Evolutionary conservation across 177 flowering plant genomes (phyloP).

Genomic region (Tripterygium wilfordii): DNA sequence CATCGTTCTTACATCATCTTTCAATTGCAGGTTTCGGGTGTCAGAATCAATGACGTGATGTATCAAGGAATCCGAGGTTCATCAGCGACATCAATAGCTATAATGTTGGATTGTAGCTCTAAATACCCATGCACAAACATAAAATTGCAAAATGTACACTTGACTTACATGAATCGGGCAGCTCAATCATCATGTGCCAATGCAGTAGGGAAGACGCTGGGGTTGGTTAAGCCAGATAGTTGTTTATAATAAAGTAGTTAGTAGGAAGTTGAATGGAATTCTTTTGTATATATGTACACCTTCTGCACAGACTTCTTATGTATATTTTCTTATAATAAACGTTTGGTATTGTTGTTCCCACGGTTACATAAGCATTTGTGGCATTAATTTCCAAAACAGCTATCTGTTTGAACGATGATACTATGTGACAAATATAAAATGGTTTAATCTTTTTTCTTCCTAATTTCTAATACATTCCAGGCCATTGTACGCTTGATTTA

Average conservation of each 20-base stretch:
- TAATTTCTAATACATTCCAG: too few relatives aligned
- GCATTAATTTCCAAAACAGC: too few relatives aligned
- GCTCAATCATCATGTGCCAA: slow-evolving; percentile 18
- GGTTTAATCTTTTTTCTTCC: too few relatives aligned
- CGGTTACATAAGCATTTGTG: too few relatives aligned
- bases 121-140: slow-evolving; percentile 21
- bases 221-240: slow-evolving; percentile 13
- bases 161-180: slow-evolving; percentile 12
- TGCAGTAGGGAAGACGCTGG: slow-evolving; percentile 12
- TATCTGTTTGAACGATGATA: too few relatives aligned
- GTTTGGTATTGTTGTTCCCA: too few relatives aligned
- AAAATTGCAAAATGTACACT: slow-evolving; percentile 12
- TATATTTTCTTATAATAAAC: too few relatives aligned
- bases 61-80: slow-evolving; percentile 21
- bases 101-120: slow-evolving; percentile 26
- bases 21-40: slow-evolving; percentile 15
- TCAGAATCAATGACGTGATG: slow-evolving; percentile 17
- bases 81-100: slow-evolving; percentile 21
- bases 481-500: too few relatives aligned
- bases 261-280: too few relatives aligned
- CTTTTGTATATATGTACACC: too few relatives aligned
- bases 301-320: too few relatives aligned
- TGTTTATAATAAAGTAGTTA: slow-evolving; percentile 8
- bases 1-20: neutral
- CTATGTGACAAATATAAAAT: too few relatives aligned